A percentile compares a stretch with the other conserved stretches of the same genome.
Conservation (phyloP, 768 basidiomycete species). For the Collybia sordida region DNA sequence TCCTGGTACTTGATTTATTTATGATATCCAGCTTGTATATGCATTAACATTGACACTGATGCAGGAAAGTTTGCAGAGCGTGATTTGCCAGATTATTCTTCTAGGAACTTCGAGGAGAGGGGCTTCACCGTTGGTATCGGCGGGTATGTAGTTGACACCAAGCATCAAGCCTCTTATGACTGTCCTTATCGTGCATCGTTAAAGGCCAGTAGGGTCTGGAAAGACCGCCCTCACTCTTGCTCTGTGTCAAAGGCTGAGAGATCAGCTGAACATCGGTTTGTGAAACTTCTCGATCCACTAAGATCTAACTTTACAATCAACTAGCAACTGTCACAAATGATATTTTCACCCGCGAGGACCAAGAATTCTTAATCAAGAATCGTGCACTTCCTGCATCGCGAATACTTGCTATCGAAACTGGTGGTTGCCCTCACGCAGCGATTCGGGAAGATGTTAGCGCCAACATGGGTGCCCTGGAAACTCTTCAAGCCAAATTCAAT, state of each 20-base stretch:
- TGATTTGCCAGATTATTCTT: constrained; percentile 86
- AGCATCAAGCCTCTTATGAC: background rate
- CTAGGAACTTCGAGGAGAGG: constrained; percentile 85
- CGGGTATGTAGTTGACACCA: constrained; percentile 56
- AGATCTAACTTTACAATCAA: constrained; percentile 1
- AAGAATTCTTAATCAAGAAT: constrained; percentile 95
- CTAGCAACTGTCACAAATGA: constrained; percentile 97
- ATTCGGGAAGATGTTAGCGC: constrained; percentile 98
- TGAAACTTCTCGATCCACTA: constrained; percentile 5
- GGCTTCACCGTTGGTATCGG: constrained; percentile 99
- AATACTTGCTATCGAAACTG: constrained; percentile 96
- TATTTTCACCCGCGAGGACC: constrained; percentile 97
- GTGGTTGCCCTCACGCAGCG: constrained; percentile 97
- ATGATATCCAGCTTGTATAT: background rate
- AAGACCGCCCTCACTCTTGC: constrained; percentile 95
- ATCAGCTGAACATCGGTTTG: constrained; percentile 89
- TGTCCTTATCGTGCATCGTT: constrained; percentile 2
- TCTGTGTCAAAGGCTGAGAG: constrained; percentile 78
- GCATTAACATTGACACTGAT: background rate
- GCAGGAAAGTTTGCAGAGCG: constrained; percentile 90
- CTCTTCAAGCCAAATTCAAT: constrained; percentile 85
- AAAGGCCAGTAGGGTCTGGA: constrained; percentile 94
- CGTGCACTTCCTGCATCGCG: constrained; percentile 81
- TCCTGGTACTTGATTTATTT: constrained; percentile 51
- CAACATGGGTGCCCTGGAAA: constrained; percentile 94